Base-by-base conservation (phyloP, 768 basidiomycete genomes). In the Lactarius indigo region DNA sequence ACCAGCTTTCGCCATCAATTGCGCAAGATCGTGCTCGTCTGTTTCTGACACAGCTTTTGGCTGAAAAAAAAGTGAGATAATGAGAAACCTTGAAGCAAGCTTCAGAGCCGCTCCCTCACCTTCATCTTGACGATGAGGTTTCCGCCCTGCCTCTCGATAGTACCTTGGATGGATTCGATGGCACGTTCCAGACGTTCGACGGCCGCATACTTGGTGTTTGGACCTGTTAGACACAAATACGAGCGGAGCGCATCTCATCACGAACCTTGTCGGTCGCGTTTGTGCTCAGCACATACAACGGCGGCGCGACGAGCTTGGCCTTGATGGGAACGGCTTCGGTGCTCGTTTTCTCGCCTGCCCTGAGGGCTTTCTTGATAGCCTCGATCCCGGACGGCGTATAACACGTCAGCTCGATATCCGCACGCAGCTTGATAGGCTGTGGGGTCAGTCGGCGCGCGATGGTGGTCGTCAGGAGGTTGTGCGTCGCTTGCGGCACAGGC, bases 11-110 rank as follows among this genome's bases (percentile, higher is more conserved):
- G 91, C 93, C 96, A 99, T 98, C 73, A 97, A 90, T 70, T 94
- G 91, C 1, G 94, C 96, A 69, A 99, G 85, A 75, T 98, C 97
- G 71, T 94, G 91, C 77, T 99, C 97, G 79, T 99, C 97, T 5
- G 92, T 92, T 77, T 98, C 97, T 30, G 93, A 95, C 42, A 99
- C 91, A 2, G 96, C 94, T 83, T 98, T 98, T 67, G 97, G 97
- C 94, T 97, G 71, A 35, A 68, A 28, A 31, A 20, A 35, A 12
- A 41, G 13, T 39, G 44, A 18, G 23, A 2, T 12, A 23, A 28
- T 57, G 31, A 35, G 17, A 50, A 6, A 9, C 18, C 44, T 37
- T 18, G 28, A 59, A 17, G 31, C 58, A 47, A 20, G 50, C 12
- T 44, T 12, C 1, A n/a, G 39, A 20, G 20, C 35, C 26, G 41